These are phyloP conservation scores for Pleurotus cornucopiae DNA, from an alignment of 768 basidiomycete species.

Conservation along the genomic window DNA sequence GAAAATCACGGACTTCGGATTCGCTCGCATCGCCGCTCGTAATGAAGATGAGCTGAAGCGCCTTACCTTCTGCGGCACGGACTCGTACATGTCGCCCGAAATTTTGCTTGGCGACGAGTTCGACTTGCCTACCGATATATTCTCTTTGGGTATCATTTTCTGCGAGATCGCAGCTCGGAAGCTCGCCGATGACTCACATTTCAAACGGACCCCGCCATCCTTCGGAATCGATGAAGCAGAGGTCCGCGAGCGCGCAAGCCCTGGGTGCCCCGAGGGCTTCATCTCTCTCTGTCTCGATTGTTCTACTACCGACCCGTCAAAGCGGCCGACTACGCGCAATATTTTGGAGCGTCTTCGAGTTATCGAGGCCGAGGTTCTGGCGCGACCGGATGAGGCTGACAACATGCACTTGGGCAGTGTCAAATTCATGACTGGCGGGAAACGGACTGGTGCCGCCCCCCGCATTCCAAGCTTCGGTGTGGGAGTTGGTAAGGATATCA, in stretches of 20 bases:
- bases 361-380: constrained; percentile 82
- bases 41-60: constrained; percentile 87
- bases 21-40: constrained; percentile 89
- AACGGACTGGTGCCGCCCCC: constrained; percentile 54
- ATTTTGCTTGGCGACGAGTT: constrained; percentile 91
- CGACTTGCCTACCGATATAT: constrained; percentile 90
- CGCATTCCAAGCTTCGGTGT: constrained; percentile 85
- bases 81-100: constrained; percentile 97
- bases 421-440: constrained; percentile 71
- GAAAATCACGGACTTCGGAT: constrained; percentile 99
- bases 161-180: constrained; percentile 84
- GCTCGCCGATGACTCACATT: constrained; percentile 79
- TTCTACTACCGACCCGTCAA: constrained; percentile 54
- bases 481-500: constrained; percentile 61
- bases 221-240: constrained; percentile 80
- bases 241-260: constrained; percentile 58
- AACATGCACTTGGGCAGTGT: constrained; percentile 82
- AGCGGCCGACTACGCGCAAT: constrained; percentile 70
- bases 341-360: constrained; percentile 75
- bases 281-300: constrained; percentile 79
- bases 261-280: constrained; percentile 78
- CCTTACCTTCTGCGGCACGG: constrained; percentile 84
- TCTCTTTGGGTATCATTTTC: constrained; percentile 89
- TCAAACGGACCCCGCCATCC: constrained; percentile 72
- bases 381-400: constrained; percentile 57